Evolutionary conservation across 2,329 filamentous ascomycete genomes (phyloP).

Genomic region (Sporothrix euskadiensis): DNA sequence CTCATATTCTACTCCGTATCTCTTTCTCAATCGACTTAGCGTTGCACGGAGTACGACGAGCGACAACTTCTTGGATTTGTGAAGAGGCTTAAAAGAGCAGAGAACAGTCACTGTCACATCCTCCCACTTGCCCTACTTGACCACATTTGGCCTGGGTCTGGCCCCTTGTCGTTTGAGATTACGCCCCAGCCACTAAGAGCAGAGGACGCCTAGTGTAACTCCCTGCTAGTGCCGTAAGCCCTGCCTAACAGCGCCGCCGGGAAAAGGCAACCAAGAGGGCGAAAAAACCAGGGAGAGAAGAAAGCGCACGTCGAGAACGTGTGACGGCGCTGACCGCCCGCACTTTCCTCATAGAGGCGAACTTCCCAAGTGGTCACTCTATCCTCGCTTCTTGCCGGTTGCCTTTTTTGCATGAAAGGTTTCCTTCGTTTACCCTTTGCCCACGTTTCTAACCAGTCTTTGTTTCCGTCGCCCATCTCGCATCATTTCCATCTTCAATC

Average conservation of each 20-base stretch:
- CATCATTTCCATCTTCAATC: neutral
- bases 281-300: neutral
- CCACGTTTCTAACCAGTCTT: neutral
- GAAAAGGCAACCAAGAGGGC: neutral
- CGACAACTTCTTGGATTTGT: neutral
- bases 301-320: conserved; percentile 20
- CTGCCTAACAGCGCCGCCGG: neutral
- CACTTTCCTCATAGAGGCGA: conserved; percentile 14
- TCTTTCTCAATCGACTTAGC: neutral
- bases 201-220: neutral
- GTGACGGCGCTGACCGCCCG: conserved; percentile 23
- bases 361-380: neutral
- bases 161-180: conserved; percentile 24
- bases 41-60: neutral
- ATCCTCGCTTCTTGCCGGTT: neutral
- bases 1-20: neutral
- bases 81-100: neutral
- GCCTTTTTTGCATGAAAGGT: neutral
- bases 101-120: neutral
- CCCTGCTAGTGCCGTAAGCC: conserved; percentile 6
- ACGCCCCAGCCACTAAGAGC: neutral
- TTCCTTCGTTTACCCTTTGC: neutral
- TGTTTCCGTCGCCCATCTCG: neutral
- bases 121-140: neutral
- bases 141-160: neutral